Evolutionary conservation across 1,284 basidiomycete genomes (phyloP).

Genomic region (Puccinia triticina): DNA sequence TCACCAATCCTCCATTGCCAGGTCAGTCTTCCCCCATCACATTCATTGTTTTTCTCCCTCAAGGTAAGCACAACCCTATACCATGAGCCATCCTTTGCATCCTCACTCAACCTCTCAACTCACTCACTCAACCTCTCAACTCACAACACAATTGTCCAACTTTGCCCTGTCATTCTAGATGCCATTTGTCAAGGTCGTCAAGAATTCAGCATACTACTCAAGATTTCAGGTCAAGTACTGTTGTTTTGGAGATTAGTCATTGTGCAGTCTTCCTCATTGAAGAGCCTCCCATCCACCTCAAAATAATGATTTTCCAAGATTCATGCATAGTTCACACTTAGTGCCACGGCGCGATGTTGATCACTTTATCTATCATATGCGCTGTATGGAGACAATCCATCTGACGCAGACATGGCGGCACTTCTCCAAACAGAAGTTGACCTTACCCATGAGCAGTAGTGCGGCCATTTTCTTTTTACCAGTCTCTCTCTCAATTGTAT

Average conservation of each 20-base stretch:
- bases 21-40: background rate
- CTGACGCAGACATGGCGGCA: too few relatives aligned
- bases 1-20: background rate
- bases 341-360: conserved; percentile 29
- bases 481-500: too few relatives aligned
- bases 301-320: conserved; percentile 46
- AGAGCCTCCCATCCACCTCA: background rate
- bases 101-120: too few relatives aligned
- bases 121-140: too few relatives aligned
- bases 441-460: too few relatives aligned
- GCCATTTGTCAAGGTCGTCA: conserved; percentile 60
- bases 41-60: background rate
- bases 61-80: background rate
- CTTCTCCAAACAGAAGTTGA: too few relatives aligned
- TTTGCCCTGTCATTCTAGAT: too few relatives aligned
- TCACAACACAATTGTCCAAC: too few relatives aligned
- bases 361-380: conserved; percentile 43
- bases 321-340: conserved; percentile 52
- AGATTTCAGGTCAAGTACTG: conserved; percentile 65
- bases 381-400: too few relatives aligned
- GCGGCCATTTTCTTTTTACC: too few relatives aligned
- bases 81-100: too few relatives aligned
- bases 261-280: background rate
- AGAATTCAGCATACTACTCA: conserved; percentile 60
- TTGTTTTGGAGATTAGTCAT: conserved; percentile 67